A percentile compares a stretch with the other conserved stretches of the same genome.
phyloP scores from a whole-genome alignment of 192 early-diverging fungal genomes.

The Backusella morwellensis region DNA sequence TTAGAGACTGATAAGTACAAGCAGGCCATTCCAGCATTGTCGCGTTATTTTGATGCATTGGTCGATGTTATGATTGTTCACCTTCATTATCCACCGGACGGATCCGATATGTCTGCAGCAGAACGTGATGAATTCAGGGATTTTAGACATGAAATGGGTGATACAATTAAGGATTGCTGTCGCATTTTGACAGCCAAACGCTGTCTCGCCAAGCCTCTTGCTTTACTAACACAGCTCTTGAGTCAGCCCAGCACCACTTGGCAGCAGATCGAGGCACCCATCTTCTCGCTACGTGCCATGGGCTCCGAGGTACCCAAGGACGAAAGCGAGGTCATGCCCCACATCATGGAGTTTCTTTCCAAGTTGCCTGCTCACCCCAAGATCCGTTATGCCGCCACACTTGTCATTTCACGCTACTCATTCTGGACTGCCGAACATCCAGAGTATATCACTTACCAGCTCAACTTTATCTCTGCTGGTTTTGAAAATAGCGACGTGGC shows the following conservation, averaged over 20 bases:
- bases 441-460: constrained; percentile 88
- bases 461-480: constrained; percentile 86
- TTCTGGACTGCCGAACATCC: constrained; percentile 90
- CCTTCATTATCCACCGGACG: constrained; percentile 81
- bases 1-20: constrained; percentile 46
- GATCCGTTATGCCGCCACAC: constrained; percentile 92
- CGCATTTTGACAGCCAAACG: constrained; percentile 73
- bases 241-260: constrained; percentile 51
- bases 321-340: constrained; percentile 79
- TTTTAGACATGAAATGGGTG: constrained; percentile 95
- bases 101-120: constrained; percentile 68
- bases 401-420: constrained; percentile 95
- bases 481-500: constrained; percentile 84
- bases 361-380: constrained; percentile 89
- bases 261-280: constrained; percentile 94
- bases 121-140: constrained; percentile 97
- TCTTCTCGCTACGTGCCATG: constrained; percentile 94
- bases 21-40: constrained; percentile 54
- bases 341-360: constrained; percentile 88
- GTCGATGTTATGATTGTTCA: constrained; percentile 86
- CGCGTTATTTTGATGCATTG: constrained; percentile 60
- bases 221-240: constrained; percentile 46
- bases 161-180: constrained; percentile 95
- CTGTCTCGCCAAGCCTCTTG: constrained; percentile 68
- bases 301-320: constrained; percentile 73